phyloP scores from a whole-genome alignment of 768 basidiomycete genomes.

The Lentinula aciculospora region DNA sequence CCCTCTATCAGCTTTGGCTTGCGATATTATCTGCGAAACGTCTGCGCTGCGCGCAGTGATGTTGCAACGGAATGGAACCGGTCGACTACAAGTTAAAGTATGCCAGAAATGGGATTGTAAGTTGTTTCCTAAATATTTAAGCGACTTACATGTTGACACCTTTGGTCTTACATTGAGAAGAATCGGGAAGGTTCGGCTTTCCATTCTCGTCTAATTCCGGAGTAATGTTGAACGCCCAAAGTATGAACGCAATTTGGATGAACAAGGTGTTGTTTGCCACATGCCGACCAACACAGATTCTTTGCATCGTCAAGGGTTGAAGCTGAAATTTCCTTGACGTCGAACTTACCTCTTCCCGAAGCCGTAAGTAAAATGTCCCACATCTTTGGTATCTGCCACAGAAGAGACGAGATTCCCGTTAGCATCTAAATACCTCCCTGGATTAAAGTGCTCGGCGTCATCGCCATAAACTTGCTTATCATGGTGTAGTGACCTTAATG shows the following conservation, averaged over 20 bases:
- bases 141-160: background rate
- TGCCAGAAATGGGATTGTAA: background rate
- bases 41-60: background rate
- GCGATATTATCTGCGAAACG: background rate
- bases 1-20: background rate
- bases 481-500: background rate
- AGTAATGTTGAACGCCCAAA: conserved; percentile 14
- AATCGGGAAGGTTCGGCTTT: background rate
- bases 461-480: background rate
- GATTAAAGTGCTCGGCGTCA: background rate
- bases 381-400: conserved; percentile 9
- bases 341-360: conserved; percentile 15
- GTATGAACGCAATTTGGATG: conserved; percentile 20
- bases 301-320: background rate
- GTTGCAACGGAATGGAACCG: background rate
- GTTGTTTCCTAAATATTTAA: background rate
- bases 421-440: conserved; percentile 1
- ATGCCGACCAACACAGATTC: conserved; percentile 20
- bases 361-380: conserved; percentile 19
- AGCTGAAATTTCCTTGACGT: background rate
- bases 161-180: background rate
- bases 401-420: background rate
- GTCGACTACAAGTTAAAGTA: background rate
- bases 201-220: background rate
- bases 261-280: conserved; percentile 24